Evolutionary conservation across 73 alveolate species (phyloP), one percentile per base, ranked within the genome.

Genomic region (Paraurostyla sp.): DNA sequence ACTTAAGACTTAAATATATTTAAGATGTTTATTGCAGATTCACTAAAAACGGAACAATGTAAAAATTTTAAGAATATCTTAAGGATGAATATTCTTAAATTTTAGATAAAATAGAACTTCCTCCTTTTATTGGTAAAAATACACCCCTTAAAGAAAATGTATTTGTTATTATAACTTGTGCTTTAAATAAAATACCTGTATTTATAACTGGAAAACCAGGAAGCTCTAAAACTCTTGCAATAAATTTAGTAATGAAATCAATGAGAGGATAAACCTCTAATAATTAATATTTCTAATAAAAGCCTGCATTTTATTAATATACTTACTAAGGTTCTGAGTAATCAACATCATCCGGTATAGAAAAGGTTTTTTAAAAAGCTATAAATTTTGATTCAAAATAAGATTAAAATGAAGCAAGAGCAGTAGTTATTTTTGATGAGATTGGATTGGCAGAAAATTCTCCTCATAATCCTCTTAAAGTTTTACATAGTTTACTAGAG

Each of bases 121-220:
- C 90, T 49, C 52, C 63, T 22, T 92, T 90, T 52, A 92, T 91
- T 13, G 98, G 97, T 45, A 92, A 80, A 82, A 87, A 87, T 62
- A 57, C 91, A 11, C 88, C 96, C 0, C 59, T 95, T 60, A 60
- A 80, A 76, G 97, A 93, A 86, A 95, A 95, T 89, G 46, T 95
- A n/a, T 90, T 88, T 86, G 92, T 86, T 33, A 78, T 87, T 84
- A 82, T 95, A 68, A 89, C 85, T 11, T 92, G 97, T 80, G 65
- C 93, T 40, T 20, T 51, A 35, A 86, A 69, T 52, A 89, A 93
- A 45, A 87, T 95, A 41, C 98, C 98, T 30, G 49, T 95, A 43
- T 82, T 93, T 40, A 87, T 93, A 0, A 89, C 87, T 43, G 98
- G 98, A 6, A 95, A 93, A 84, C 98, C 98, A 0, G 98, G 98